phyloP scores from a whole-genome alignment of 208 protist species.

The Trypanosoma caninum region DNA sequence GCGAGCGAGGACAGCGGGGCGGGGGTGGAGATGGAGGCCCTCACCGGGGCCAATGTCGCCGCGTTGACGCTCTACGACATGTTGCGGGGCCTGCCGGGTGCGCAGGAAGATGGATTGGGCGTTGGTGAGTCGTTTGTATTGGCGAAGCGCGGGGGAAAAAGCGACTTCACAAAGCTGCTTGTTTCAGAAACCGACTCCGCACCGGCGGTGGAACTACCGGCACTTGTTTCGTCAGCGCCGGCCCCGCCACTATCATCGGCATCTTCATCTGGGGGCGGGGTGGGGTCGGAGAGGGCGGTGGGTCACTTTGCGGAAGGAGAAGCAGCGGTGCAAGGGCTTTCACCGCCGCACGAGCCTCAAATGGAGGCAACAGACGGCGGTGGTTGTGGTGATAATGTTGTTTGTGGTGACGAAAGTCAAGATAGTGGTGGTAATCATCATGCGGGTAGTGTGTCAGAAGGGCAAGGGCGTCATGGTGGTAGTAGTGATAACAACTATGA shows the following conservation, averaged over 20 bases:
- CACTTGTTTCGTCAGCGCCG: not conserved
- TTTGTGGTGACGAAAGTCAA: too few species aligned
- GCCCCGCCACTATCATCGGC: not conserved
- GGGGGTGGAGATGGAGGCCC: constrained; percentile 96
- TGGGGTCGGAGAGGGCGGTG: not conserved
- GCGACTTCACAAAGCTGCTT: constrained; percentile 84
- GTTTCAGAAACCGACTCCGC: constrained; percentile 59
- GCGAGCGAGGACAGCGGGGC: constrained; percentile 79
- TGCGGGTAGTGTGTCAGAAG: too few species aligned
- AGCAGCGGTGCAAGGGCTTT: not conserved
- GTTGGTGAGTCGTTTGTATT: constrained; percentile 82
- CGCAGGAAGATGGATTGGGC: constrained; percentile 79
- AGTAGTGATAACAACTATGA: not conserved
- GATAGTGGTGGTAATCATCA: too few species aligned
- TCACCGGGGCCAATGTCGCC: constrained; percentile 90
- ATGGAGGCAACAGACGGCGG: too few species aligned
- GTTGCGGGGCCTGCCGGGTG: constrained; percentile 63
- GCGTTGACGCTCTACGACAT: constrained; percentile 90
- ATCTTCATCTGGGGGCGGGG: not conserved
- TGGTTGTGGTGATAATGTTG: too few species aligned
- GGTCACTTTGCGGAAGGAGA: constrained; percentile 5
- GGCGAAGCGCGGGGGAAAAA: constrained; percentile 67
- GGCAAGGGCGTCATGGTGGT: not conserved
- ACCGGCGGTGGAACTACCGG: not conserved
- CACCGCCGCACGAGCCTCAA: too few species aligned